Evolutionary conservation across 495 filamentous ascomycete species (phyloP), one percentile per base, ranked within the genome.

Genomic region (Poronia punctata): DNA sequence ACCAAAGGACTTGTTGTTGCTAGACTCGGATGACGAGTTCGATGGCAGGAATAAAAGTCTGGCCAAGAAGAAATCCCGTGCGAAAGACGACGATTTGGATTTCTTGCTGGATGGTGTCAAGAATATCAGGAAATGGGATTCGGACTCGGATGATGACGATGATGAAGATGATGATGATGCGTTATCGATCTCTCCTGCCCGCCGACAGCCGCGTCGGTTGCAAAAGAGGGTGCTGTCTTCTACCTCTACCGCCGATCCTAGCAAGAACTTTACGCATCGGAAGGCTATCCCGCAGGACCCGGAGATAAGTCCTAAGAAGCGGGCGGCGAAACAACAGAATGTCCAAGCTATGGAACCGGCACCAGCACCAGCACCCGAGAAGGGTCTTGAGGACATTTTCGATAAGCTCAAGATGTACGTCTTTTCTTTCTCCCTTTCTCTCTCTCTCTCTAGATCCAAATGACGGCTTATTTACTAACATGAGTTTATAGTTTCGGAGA

Each of bases 401-500:
- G 35, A 54, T 10, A 53, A 57, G 36, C 50, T 59, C 41, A 48
- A 50, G 30, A 54, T 59, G 56, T 59, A 46, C 9, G 40, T 35
- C 7, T 19, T 26, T 8, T 20, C 15, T 11, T 11, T 7, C 10
- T 12, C 36, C 22, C 36, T 28, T 24, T 23, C 6, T 20, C 8
- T 4, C 18, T 32, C 7, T 36, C 7, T 1, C 1, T 4, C 23
- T 7, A n/a, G 5, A 40, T 39, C 28, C n/a, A 12, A 10, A 10
- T 2, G 10, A 25, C 16, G 35, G 20, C 3, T 10, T 27, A 18
- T 9, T 35, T 35, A 35, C 53, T 57, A 35, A 59, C 14, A 8
- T n/a, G n/a, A 23, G 12, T 31, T 0, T 9, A 4, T 35, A 59
- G 53, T 23, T 56, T 54, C 19, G 45, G 54, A 27, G 48, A 53